Evolutionary conservation across 768 basidiomycete genomes (phyloP), one percentile per base, ranked within the genome.

Genomic region (Leccinum obscurum): DNA sequence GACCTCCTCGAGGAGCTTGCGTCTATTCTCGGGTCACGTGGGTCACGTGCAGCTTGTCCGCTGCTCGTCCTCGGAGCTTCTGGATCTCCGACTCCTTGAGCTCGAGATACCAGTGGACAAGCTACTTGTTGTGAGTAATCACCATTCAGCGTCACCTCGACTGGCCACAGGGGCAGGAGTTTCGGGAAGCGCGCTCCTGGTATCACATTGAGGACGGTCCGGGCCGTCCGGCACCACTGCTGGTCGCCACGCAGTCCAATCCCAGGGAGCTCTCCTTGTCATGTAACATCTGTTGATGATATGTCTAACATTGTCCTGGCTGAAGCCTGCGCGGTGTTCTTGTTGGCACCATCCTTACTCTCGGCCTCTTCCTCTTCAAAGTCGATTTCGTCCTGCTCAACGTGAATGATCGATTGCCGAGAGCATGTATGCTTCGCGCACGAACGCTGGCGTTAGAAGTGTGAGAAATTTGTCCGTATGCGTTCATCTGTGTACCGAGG

Each of bases 351-450:
- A 10, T 80, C 83, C 63, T 84, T 83, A 20, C 81, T 85, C 56
- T 83, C 80, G 3, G 83, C 75, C 59, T 93, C 93, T 67, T 96
- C 93, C 66, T 95, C 93, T 69, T 98, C 97, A 73, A 98, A 92
- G 71, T 97, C 94, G 69, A 99, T 88, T 67, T 98, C 96, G 70
- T 99, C 97, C 73, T 98, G 95, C 71, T 99, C 97, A 61, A 99
- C 95, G 69, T 98, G 97, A 67, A 99, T 98, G 76, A 99, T 99
- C 2, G 97, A 98, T 72, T 97, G 95, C 26, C 92, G 87, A 80
- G 20, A 99, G 87, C 50, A 86, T 87, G 77, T 92, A 98, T 2
- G 97, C 97, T 75, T 99, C 97, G 44, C 95, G 87, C 22, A 99
- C 96, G 71, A 96, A 95, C 3, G 85, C 89, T 6, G 96, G 24